These are phyloP conservation scores for Annulohypoxylon stygium DNA, from an alignment of 495 filamentous ascomycete species.

Conservation along the genomic window DNA sequence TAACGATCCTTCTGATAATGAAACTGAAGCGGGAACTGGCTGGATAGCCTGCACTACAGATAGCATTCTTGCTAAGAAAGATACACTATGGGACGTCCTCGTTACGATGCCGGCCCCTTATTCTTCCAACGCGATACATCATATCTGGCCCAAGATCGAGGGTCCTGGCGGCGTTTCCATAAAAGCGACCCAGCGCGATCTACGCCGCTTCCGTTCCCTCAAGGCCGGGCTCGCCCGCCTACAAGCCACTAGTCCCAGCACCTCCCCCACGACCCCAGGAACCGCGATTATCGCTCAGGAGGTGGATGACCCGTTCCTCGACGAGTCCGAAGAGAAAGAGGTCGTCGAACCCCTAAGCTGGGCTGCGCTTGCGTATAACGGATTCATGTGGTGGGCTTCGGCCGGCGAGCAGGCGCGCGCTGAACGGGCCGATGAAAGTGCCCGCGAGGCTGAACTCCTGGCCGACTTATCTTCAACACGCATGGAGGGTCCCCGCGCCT, in stretches of 20 bases:
- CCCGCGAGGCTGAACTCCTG: constrained; percentile 62
- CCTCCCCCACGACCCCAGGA: constrained; percentile 49
- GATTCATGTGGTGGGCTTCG: constrained; percentile 98
- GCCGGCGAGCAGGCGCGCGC: constrained; percentile 84
- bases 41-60: constrained; percentile 98
- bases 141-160: constrained; percentile 81
- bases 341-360: constrained; percentile 86
- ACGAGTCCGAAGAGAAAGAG: constrained; percentile 64
- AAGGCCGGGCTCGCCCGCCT: constrained; percentile 72
- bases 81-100: constrained; percentile 86
- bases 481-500: constrained; percentile 33
- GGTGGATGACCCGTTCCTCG: constrained; percentile 51
- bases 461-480: constrained; percentile 53
- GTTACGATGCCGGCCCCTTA: constrained; percentile 80
- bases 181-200: constrained; percentile 92
- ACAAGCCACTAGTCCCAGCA: constrained; percentile 45
- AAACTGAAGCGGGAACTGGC: constrained; percentile 68
- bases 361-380: constrained; percentile 87
- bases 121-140: constrained; percentile 65
- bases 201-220: constrained; percentile 82
- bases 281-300: constrained; percentile 41
- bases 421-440: constrained; percentile 62
- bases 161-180: constrained; percentile 69
- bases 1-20: constrained; percentile 36
- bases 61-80: constrained; percentile 86